A percentile compares a stretch with the other conserved stretches of the same genome.
Evolutionary conservation across 2,329 filamentous ascomycete genomes (phyloP).

Genomic region (Exophiala mesophila): DNA sequence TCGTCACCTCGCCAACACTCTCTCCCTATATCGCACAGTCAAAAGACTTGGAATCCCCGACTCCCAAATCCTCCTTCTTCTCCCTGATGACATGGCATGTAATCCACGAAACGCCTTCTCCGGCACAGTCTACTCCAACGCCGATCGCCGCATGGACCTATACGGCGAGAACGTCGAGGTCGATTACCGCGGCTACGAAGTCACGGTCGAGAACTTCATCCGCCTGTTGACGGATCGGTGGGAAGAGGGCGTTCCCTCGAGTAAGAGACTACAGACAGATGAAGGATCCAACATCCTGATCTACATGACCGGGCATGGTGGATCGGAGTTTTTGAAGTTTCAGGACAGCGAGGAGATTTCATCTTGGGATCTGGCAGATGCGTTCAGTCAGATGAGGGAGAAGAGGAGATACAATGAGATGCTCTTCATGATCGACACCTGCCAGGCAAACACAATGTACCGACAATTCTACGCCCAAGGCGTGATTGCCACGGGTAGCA

Average conservation of each 20-base stretch:
- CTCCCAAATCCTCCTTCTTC: constrained; percentile 98
- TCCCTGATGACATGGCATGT: constrained; percentile 99
- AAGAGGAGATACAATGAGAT: constrained; percentile 99
- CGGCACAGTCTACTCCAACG: constrained; percentile 97
- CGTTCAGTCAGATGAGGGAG: constrained; percentile 99
- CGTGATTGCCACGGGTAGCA: constrained; percentile 96
- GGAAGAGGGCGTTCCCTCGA: constrained; percentile 88
- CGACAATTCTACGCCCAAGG: constrained; percentile 97
- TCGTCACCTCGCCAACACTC: constrained; percentile 92
- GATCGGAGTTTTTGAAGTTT: constrained; percentile 97
- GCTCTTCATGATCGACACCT: constrained; percentile 99
- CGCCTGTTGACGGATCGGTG: constrained; percentile 89
- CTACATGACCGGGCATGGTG: constrained; percentile 98
- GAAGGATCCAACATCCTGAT: constrained; percentile 95
- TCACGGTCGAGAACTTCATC: constrained; percentile 98
- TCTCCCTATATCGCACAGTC: constrained; percentile 95
- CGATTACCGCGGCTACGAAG: constrained; percentile 95
- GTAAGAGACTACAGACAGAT: constrained; percentile 89
- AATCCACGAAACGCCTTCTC: constrained; percentile 98
- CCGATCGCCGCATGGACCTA: constrained; percentile 87
- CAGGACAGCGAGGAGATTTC: constrained; percentile 98
- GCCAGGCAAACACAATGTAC: constrained; percentile 99
- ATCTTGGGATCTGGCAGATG: constrained; percentile 90
- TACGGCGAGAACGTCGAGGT: constrained; percentile 99
- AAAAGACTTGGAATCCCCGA: constrained; percentile 97